A percentile compares a stretch with the other conserved stretches of the same genome.
phyloP scores from a whole-genome alignment of 139 green algal species.

The Gonium pectorale region DNA sequence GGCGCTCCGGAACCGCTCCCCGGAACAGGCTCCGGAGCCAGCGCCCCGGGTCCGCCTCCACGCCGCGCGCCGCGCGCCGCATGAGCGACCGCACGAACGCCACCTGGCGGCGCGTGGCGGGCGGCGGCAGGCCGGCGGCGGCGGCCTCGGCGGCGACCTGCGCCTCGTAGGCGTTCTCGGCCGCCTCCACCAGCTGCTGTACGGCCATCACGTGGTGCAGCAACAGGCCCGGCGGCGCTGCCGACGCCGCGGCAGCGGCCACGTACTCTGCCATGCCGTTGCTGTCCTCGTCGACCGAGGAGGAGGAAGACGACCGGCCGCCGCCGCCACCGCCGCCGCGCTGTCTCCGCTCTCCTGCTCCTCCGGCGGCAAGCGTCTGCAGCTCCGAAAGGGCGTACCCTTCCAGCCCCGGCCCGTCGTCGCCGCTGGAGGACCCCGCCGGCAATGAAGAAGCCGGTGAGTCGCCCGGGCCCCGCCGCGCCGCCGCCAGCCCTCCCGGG shows the following conservation, averaged over 20 bases:
- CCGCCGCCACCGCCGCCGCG: too few relatives aligned
- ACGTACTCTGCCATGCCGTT: too few relatives aligned
- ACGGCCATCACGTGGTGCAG: slow-evolving; percentile 11
- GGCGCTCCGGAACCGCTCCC: not conserved
- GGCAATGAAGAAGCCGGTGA: too few relatives aligned
- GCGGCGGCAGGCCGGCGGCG: slow-evolving; percentile 20
- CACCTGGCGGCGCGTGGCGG: slow-evolving; percentile 9
- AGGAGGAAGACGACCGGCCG: too few relatives aligned
- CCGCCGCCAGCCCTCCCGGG: not conserved
- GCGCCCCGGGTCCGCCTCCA: slow-evolving; percentile 2
- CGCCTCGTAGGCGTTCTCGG: slow-evolving; percentile 11
- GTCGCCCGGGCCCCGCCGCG: too few relatives aligned
- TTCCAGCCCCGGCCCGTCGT: too few relatives aligned
- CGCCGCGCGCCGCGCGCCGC: slow-evolving; percentile 10
- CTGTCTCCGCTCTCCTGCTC: too few relatives aligned
- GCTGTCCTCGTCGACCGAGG: too few relatives aligned
- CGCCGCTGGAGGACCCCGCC: too few relatives aligned
- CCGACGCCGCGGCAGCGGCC: not conserved
- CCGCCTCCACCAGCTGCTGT: slow-evolving; percentile 11
- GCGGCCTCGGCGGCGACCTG: not conserved
- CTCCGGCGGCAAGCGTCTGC: too few relatives aligned
- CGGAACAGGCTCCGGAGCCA: slow-evolving; percentile 16
- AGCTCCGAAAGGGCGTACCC: too few relatives aligned
- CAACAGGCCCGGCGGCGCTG: not conserved
- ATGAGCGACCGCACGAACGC: slow-evolving; percentile 3